Percentiles rank a stretch among this genome's conserved stretches.
phyloP scores from a whole-genome alignment of 345 rosid species.

The Pugionium cornutum region DNA sequence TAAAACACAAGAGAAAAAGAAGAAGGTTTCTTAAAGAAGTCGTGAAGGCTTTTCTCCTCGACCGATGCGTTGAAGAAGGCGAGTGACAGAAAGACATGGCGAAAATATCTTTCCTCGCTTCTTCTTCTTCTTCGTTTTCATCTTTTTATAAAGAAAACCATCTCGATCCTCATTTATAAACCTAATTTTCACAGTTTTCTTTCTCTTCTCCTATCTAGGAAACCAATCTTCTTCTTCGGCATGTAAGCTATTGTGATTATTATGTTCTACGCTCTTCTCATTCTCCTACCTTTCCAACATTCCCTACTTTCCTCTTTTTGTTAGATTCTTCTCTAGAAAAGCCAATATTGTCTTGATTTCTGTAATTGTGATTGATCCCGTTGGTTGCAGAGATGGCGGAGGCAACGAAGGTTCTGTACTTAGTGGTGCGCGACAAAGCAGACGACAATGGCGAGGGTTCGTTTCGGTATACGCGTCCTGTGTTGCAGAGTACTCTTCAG shows the following conservation, averaged over 20 bases:
- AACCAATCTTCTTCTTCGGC: background rate
- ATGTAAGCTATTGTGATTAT: slow-evolving; percentile 3
- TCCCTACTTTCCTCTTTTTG: background rate
- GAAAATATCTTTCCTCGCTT: slow-evolving; percentile 23
- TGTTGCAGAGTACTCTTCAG: slow-evolving; percentile 92
- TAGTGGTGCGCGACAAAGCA: slow-evolving; percentile 71
- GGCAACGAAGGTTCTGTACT: slow-evolving; percentile 66
- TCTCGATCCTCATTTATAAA: slow-evolving; percentile 40
- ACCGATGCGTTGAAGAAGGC: slow-evolving; percentile 53
- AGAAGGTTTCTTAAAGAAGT: slow-evolving; percentile 33
- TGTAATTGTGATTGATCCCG: background rate
- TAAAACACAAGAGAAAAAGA: slow-evolving; percentile 15
- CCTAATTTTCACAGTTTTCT: slow-evolving; percentile 18
- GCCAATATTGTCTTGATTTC: too few relatives aligned
- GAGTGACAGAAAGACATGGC: slow-evolving; percentile 45
- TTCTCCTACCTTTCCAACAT: slow-evolving; percentile 22
- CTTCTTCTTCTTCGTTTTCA: slow-evolving; percentile 16
- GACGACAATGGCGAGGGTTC: slow-evolving; percentile 50
- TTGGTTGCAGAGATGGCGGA: slow-evolving; percentile 54
- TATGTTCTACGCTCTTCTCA: background rate
- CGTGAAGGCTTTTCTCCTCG: slow-evolving; percentile 44
- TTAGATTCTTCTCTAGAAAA: background rate
- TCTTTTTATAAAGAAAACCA: slow-evolving; percentile 14
- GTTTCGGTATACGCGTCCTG: slow-evolving; percentile 84
- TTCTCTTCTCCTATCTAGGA: slow-evolving; percentile 24